These are phyloP conservation scores for Claviceps citrina DNA, from an alignment of 2,329 filamentous ascomycete species.

Conservation along the genomic window DNA sequence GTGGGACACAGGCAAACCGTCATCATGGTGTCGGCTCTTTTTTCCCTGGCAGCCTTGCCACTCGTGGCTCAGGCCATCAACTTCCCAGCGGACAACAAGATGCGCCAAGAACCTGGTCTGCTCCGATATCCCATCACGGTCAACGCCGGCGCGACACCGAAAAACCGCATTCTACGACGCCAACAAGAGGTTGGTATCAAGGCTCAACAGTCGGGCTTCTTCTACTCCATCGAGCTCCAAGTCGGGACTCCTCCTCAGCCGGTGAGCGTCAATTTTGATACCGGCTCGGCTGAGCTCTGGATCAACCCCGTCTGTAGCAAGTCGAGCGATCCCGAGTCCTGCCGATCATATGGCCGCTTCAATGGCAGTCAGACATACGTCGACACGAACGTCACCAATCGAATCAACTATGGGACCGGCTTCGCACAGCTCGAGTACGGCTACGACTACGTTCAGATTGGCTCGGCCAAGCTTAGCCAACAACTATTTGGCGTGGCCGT, in stretches of 20 bases:
- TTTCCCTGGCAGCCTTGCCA: slow-evolving; percentile 16
- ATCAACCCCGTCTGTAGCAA: slow-evolving; percentile 25
- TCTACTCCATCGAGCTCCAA: slow-evolving; percentile 23
- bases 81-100: slow-evolving; percentile 11
- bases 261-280: slow-evolving; percentile 26
- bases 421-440: slow-evolving; percentile 19
- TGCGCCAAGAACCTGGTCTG: slow-evolving; percentile 13
- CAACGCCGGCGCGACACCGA: slow-evolving; percentile 14
- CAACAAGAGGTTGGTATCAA: slow-evolving; percentile 14
- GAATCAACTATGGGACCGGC: slow-evolving; percentile 19
- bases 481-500: slow-evolving; percentile 23
- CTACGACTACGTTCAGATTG: slow-evolving; percentile 19
- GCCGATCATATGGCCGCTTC: slow-evolving; percentile 17
- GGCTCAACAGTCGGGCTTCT: slow-evolving; percentile 17
- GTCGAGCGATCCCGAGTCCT: slow-evolving; percentile 14
- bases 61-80: slow-evolving; percentile 12
- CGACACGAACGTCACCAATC: slow-evolving; percentile 13
- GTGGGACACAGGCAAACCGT: background rate
- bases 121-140: slow-evolving; percentile 17
- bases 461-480: slow-evolving; percentile 17
- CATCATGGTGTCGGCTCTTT: slow-evolving; percentile 18
- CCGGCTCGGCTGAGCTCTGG: slow-evolving; percentile 27
- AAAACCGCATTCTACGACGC: slow-evolving; percentile 14
- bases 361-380: slow-evolving; percentile 16
- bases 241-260: slow-evolving; percentile 24